Conservation (phyloP, 768 basidiomycete species). For the Rhodocollybia butyracea region DNA sequence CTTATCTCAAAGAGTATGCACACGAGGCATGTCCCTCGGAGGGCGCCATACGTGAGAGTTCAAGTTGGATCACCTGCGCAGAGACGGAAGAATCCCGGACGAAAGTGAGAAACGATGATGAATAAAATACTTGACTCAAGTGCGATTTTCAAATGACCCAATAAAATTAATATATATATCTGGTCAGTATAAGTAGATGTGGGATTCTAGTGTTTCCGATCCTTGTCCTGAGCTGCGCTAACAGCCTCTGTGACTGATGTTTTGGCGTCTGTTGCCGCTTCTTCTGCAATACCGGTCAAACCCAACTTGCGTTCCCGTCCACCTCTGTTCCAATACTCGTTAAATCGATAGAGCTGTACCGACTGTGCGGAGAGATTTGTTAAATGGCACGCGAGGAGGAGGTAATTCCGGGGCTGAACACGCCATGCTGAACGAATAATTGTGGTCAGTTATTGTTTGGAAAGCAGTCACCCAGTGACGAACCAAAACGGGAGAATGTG, state of each 20-base stretch:
- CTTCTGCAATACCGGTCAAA: slow-evolving; percentile 22
- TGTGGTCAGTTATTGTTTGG: slow-evolving; percentile 2
- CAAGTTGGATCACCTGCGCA: neutral
- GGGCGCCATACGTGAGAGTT: neutral
- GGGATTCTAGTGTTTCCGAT: slow-evolving; percentile 25
- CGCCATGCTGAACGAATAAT: slow-evolving; percentile 67
- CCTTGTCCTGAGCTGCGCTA: slow-evolving; percentile 40
- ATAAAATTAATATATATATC: no score
- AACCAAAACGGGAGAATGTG: slow-evolving; percentile 97
- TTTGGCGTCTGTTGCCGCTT: slow-evolving; percentile 25
- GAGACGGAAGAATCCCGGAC: neutral
- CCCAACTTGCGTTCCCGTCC: slow-evolving; percentile 74
- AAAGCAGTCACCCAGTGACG: slow-evolving; percentile 19
- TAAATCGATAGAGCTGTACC: slow-evolving; percentile 79
- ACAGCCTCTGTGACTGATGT: slow-evolving; percentile 50
- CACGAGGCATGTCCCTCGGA: no score
- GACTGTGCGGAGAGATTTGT: slow-evolving; percentile 89
- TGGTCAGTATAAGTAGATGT: neutral
- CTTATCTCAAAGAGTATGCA: no score
- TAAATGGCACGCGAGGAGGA: slow-evolving; percentile 90
- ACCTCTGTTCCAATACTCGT: slow-evolving; percentile 89
- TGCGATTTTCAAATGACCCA: no score
- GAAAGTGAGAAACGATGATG: no score
- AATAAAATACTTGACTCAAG: no score
- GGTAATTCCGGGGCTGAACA: slow-evolving; percentile 94